phyloP scores from a whole-genome alignment of 2,329 filamentous ascomycete species.

The Pestalotiopsis sp. region DNA sequence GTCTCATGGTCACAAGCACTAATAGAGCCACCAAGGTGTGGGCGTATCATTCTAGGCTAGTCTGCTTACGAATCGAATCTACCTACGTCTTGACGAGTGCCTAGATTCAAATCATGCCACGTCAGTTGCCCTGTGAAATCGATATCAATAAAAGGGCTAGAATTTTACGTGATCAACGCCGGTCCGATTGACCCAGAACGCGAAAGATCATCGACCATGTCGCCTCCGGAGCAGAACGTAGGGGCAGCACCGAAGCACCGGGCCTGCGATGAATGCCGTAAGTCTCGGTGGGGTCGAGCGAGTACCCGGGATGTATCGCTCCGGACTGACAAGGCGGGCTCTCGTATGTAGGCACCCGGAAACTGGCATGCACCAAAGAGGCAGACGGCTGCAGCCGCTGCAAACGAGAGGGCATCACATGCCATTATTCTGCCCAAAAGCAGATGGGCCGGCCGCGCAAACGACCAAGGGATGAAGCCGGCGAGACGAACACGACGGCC shows the following conservation, averaged over 20 bases:
- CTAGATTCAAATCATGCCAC: not conserved
- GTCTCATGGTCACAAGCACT: not conserved
- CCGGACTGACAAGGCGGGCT: not conserved
- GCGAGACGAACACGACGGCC: not conserved
- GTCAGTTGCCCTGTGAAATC: not conserved
- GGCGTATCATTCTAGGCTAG: not conserved
- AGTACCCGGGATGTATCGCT: not conserved
- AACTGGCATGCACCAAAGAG: constrained; percentile 66
- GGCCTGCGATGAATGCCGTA: constrained; percentile 69
- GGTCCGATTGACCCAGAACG: not conserved
- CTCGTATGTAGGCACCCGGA: constrained; percentile 52
- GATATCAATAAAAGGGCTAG: not conserved
- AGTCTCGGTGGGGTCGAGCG: constrained; percentile 19
- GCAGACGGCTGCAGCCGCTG: constrained; percentile 60
- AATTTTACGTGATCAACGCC: not conserved
- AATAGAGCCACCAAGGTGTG: not conserved
- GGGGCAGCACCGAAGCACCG: constrained; percentile 47
- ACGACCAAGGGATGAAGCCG: constrained; percentile 37
- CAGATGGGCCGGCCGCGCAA: constrained; percentile 67
- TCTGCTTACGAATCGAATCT: constrained; percentile 6
- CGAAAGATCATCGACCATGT: not conserved
- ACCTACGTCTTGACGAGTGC: constrained; percentile 4
- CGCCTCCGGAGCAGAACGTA: constrained; percentile 10
- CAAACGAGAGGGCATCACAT: constrained; percentile 54
- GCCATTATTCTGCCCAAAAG: constrained; percentile 65